Conservation (phyloP, 768 basidiomycete genomes). For the Scleroderma citrinum region DNA sequence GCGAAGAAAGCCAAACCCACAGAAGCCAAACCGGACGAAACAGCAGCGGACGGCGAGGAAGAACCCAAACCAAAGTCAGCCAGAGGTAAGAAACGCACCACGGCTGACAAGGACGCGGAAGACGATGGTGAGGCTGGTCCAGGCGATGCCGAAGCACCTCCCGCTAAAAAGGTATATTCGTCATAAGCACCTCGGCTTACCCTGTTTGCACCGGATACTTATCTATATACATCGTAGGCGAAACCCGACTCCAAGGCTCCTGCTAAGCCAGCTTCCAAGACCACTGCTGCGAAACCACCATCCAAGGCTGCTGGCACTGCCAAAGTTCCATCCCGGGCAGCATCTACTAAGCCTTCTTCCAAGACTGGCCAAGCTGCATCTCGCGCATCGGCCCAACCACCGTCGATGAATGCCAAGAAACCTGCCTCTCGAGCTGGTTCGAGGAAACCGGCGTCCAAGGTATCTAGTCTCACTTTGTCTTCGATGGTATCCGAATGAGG, state of each 20-base stretch:
- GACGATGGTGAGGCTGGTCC: constrained; percentile 32
- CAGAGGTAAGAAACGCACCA: constrained; percentile 51
- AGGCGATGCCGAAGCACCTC: constrained; percentile 38
- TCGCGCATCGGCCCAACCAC: constrained; percentile 36
- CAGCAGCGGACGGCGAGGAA: constrained; percentile 30
- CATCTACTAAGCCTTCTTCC: constrained; percentile 38
- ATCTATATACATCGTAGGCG: constrained; percentile 25
- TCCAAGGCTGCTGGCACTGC: constrained; percentile 29
- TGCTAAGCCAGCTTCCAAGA: constrained; percentile 12
- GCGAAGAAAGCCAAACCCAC: constrained; percentile 37
- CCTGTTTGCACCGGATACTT: not conserved
- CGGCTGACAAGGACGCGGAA: constrained; percentile 36
- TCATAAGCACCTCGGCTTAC: constrained; percentile 3
- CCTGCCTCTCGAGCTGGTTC: constrained; percentile 54
- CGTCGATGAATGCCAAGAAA: constrained; percentile 42
- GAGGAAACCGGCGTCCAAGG: constrained; percentile 64
- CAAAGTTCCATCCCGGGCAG: constrained; percentile 36
- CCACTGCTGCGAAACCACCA: constrained; percentile 27
- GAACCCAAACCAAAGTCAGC: constrained; percentile 40
- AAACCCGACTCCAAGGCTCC: constrained; percentile 34
- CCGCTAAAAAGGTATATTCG: constrained; percentile 57
- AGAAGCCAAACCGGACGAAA: constrained; percentile 42
- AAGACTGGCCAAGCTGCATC: constrained; percentile 36
- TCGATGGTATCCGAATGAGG: no score
- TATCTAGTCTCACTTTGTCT: constrained; percentile 8